Conservation (phyloP, 1,139 yeast species). For the Geotrichum australiense region DNA sequence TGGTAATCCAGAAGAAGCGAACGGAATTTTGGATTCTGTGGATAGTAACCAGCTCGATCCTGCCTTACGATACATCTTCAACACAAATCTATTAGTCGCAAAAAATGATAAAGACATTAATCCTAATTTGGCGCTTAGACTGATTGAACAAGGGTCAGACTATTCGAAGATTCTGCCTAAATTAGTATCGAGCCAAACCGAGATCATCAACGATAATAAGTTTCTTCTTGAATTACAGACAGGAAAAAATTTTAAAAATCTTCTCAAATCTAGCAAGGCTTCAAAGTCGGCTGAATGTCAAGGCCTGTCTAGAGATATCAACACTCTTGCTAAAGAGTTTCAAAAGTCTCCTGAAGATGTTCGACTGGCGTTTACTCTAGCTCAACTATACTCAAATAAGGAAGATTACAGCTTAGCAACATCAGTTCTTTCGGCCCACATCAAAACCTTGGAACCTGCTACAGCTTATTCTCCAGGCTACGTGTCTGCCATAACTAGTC, state of each 20-base stretch:
- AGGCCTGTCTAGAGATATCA: slow-evolving; percentile 17
- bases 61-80: slow-evolving; percentile 18
- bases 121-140: slow-evolving; percentile 25
- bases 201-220: slow-evolving; percentile 24
- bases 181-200: slow-evolving; percentile 23
- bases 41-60: slow-evolving; percentile 20
- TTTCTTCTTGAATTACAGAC: slow-evolving; percentile 25
- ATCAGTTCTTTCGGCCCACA: slow-evolving; percentile 36
- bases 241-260: slow-evolving; percentile 24
- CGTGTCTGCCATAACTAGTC: slow-evolving; percentile 40
- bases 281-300: slow-evolving; percentile 15
- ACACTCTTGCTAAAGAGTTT: slow-evolving; percentile 17
- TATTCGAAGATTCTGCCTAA: slow-evolving; percentile 17
- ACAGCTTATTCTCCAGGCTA: slow-evolving; percentile 39
- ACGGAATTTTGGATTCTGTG: slow-evolving; percentile 34
- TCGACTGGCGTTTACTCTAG: slow-evolving; percentile 33
- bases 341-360: slow-evolving; percentile 21
- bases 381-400: slow-evolving; percentile 40
- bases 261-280: slow-evolving; percentile 10
- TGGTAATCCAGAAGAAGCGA: slow-evolving; percentile 43
- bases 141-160: slow-evolving; percentile 22
- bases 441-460: slow-evolving; percentile 19
- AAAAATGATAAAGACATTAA: slow-evolving; percentile 19
- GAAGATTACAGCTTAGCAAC: slow-evolving; percentile 36
- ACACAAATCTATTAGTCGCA: slow-evolving; percentile 19